Base-by-base conservation (phyloP, 345 rosid species). In the Erysimum cheiranthoides region DNA sequence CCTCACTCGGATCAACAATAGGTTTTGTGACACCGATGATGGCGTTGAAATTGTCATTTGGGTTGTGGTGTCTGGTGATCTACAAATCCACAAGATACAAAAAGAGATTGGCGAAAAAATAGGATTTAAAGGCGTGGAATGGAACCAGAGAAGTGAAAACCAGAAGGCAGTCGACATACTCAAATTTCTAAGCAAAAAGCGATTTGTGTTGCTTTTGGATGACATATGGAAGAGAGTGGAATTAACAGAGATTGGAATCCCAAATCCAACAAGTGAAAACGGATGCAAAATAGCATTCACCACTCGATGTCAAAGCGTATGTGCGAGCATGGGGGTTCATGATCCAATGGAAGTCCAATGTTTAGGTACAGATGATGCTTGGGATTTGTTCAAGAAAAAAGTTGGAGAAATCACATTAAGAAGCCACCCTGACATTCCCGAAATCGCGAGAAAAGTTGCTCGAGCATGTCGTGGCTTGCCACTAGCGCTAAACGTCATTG, bases 1-100 rank as follows among this genome's bases (percentile, higher is more conserved):
- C 31, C 75, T 79, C 25, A 79, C 62, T 2, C 66, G 31, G 9
- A 74, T 79, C 50, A 68, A 62, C 31, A 68, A 79, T 21, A 69
- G 11, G 62, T 45, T 74, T 42, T 8, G 21, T 27, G 51, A n/a
- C 7, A 36, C 18, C 4, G 6, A 62, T 25, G 30, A 42, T 69
- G 68, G 68, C 1, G 16, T 73, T 61, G 61, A 73, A 47, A 4
- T 38, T 13, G 82, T 74, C 10, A 74, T 79, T 54, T 77, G 71
- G 72, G 52, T 56, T 8, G 45, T 35, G 53, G 73, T 77, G 14
- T 77, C 77, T 36, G 52, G 68, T 21, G 74, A 73, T 51, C 14
- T 56, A 11, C 61, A 11, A 7, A 53, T 73, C 60, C 67, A 40
- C 8, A 67, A 58, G 54, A 18, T 81, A 30, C 81, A 69, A 56